phyloP scores from a whole-genome alignment of 2,329 filamentous ascomycete genomes.

The Cordyceps pruinosa region DNA sequence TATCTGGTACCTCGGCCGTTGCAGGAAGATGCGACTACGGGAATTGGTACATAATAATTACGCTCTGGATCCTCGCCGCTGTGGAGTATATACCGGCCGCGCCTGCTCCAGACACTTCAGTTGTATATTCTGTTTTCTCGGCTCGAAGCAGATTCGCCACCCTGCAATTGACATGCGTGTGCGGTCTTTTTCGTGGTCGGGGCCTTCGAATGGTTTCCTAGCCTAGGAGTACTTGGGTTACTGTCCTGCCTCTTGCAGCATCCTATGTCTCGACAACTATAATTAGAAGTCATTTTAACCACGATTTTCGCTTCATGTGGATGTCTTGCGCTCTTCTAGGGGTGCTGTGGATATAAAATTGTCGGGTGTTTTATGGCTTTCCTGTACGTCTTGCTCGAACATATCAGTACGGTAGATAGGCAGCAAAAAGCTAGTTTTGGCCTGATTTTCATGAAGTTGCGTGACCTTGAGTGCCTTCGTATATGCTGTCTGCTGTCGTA shows the following conservation, averaged over 20 bases:
- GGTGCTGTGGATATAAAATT: neutral
- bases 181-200: conserved; percentile 10
- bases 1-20: too few species aligned
- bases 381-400: neutral
- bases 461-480: too few species aligned
- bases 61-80: conserved; percentile 18
- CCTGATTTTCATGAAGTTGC: too few species aligned
- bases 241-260: conserved; percentile 10
- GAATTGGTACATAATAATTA: conserved; percentile 12
- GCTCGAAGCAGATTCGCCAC: conserved; percentile 1
- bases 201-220: conserved; percentile 7
- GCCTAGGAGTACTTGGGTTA: conserved; percentile 9
- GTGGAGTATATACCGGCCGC: conserved; percentile 3
- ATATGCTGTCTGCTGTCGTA: too few species aligned
- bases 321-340: conserved; percentile 3
- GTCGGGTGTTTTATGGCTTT: conserved; percentile 6
- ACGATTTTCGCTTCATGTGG: neutral
- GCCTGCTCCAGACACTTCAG: conserved; percentile 1
- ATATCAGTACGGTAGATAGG: neutral
- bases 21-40: conserved; percentile 31
- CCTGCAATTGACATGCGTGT: conserved; percentile 4
- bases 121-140: conserved; percentile 14
- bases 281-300: conserved; percentile 10
- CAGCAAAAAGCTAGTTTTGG: conserved; percentile 11
- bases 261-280: conserved; percentile 9